These are phyloP conservation scores for Ceratocystis variospora DNA, from an alignment of 2,329 filamentous ascomycete species.

Conservation along the genomic window DNA sequence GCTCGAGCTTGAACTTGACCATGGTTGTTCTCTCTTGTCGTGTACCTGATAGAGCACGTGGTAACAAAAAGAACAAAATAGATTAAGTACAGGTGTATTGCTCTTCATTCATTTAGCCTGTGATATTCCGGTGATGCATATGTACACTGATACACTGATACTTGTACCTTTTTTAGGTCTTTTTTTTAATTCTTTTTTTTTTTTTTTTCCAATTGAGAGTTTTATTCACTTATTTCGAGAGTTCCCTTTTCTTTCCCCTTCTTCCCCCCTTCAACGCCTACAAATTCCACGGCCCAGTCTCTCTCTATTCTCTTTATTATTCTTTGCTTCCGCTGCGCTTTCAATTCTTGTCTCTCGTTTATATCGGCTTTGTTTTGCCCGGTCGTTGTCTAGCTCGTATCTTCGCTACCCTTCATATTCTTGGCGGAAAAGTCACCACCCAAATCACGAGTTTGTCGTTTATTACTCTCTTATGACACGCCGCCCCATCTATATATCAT, in stretches of 20 bases:
- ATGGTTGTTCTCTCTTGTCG: too few relatives aligned
- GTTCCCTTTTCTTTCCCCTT: background rate
- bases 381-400: background rate
- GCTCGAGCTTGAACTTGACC: background rate
- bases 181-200: background rate
- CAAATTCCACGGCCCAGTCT: background rate
- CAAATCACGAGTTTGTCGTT: too few relatives aligned
- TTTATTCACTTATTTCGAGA: constrained; percentile 1
- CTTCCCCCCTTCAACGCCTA: background rate
- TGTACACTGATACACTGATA: background rate
- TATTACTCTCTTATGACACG: too few relatives aligned
- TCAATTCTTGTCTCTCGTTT: constrained; percentile 10
- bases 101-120: background rate
- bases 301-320: background rate
- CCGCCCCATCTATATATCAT: too few relatives aligned
- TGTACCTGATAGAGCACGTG: too few relatives aligned
- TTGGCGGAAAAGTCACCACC: too few relatives aligned
- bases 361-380: background rate
- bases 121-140: background rate
- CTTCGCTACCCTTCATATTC: too few relatives aligned
- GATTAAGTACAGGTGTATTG: background rate
- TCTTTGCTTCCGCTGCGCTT: background rate
- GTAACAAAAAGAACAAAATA: background rate
- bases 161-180: background rate
- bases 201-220: background rate